Percentiles rank a stretch among this genome's conserved stretches.
phyloP scores from a whole-genome alignment of 23 red algal genomes.

The Gracilaria gracilis region DNA sequence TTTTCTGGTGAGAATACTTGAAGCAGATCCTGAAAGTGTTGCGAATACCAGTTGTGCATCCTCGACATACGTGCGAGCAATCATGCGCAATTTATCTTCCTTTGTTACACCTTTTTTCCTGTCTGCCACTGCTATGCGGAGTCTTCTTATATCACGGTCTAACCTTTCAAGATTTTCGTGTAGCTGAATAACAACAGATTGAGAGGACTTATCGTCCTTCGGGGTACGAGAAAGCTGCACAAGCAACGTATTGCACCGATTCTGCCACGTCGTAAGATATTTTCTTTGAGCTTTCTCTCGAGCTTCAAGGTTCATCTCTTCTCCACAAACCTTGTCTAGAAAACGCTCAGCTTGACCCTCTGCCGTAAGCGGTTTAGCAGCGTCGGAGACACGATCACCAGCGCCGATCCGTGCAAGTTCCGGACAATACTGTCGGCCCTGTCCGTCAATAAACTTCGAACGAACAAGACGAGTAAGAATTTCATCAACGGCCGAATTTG shows the following conservation, averaged over 20 bases:
- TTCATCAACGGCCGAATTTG: slow-evolving; percentile 95
- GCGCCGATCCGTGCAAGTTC: slow-evolving; percentile 73
- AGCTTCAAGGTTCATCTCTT: slow-evolving; percentile 56
- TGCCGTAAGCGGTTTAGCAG: slow-evolving; percentile 71
- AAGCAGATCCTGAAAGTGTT: slow-evolving; percentile 86
- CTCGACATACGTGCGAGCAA: slow-evolving; percentile 77
- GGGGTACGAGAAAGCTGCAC: slow-evolving; percentile 49
- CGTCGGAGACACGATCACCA: slow-evolving; percentile 67
- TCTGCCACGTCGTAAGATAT: slow-evolving; percentile 60
- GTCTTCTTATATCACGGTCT: slow-evolving; percentile 66
- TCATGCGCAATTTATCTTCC: slow-evolving; percentile 65
- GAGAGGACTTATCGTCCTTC: slow-evolving; percentile 38
- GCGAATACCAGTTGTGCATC: slow-evolving; percentile 91
- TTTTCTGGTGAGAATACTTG: slow-evolving; percentile 66
- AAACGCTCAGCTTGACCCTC: slow-evolving; percentile 82
- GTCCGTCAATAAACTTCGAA: slow-evolving; percentile 81
- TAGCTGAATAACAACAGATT: slow-evolving; percentile 52
- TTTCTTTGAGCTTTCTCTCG: slow-evolving; percentile 55
- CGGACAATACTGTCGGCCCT: slow-evolving; percentile 70
- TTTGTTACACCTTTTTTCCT: slow-evolving; percentile 46
- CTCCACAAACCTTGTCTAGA: slow-evolving; percentile 60
- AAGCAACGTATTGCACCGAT: slow-evolving; percentile 49
- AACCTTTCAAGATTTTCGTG: slow-evolving; percentile 79
- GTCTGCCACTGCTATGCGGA: slow-evolving; percentile 66
- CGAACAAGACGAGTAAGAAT: slow-evolving; percentile 76